Conservation (phyloP, 177 flowering plant species). For the Telopea speciosissima region DNA sequence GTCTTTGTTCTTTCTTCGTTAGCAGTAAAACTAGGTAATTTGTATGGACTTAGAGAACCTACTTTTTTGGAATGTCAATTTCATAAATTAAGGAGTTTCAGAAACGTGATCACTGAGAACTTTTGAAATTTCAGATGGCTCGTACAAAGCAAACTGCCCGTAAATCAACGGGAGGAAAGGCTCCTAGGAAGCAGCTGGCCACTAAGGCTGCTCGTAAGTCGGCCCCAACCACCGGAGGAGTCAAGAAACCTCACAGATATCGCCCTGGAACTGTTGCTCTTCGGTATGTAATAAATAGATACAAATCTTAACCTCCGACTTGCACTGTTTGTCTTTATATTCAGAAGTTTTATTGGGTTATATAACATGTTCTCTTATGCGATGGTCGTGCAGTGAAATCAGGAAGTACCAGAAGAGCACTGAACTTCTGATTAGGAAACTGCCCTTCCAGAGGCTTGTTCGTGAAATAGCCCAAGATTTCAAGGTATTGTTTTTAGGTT, state of each 20-base stretch:
- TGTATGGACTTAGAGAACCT: no score
- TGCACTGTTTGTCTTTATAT: no score
- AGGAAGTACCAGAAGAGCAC: conserved; percentile 87
- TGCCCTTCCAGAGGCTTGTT: conserved; percentile 87
- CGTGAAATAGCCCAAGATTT: conserved; percentile 87
- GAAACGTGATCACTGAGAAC: no score
- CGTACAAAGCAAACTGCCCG: conserved; percentile 77
- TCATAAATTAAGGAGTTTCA: no score
- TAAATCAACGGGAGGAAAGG: conserved; percentile 79
- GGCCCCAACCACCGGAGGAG: conserved; percentile 74
- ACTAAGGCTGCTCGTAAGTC: conserved; percentile 82
- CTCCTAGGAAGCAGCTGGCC: conserved; percentile 75
- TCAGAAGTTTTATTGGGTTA: no score
- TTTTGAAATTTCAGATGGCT: conserved; percentile 36
- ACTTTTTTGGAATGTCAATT: no score
- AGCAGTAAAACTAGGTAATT: no score
- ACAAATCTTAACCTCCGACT: no score
- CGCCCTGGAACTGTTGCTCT: conserved; percentile 82
- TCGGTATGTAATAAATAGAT: conserved; percentile 28
- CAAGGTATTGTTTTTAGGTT: conserved; percentile 36
- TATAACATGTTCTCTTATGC: neutral
- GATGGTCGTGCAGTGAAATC: conserved; percentile 45
- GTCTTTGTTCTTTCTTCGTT: no score
- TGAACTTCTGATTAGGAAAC: conserved; percentile 71
- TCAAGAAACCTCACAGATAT: conserved; percentile 73